Base-by-base conservation (phyloP, 176 grass and related monocot species). In the Otatea glauca region DNA sequence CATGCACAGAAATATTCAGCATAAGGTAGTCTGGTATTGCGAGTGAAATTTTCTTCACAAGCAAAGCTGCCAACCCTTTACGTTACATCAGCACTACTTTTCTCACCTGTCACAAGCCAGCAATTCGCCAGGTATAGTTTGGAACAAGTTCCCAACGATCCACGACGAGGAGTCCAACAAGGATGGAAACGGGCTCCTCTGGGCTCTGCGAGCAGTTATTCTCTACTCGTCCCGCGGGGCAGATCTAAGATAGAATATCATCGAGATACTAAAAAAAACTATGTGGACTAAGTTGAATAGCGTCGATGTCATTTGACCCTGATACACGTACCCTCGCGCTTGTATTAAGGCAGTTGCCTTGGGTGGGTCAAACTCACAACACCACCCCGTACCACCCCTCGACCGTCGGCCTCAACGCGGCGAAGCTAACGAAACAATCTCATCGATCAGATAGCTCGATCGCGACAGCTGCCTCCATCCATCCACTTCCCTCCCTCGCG, bases 341-440 rank as follows among this genome's bases (percentile, higher is more conserved):
- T 21, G 18, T 47, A 66, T 75, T 38, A 48, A 21, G 70, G 79
- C 51, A 7, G 85, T 75, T 81, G 76, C 77, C 16, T 56, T 5
- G 65, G 51, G 66, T 39, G 49, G 59, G 70, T 75, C 82, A 84
- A 75, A 47, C 88, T 56, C 67, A 65, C 83, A 11, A 81, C 74
- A 49, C 77, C 68, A 73, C 34, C 9, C n/a, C 41, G 65, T 42
- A 71, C 20, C 81, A 55, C 39, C 29, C 74, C 74, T 90, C 88
- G 61, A 50, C 83, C 88, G 64, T 79, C 84, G 79, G 29, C 51
- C 60, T 74, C 88, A 41, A 90, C 88, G 88, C 88, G 88, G 88
- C 84, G 78, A 90, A 90, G 88, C 79, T 86, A 90, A 58, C 66
- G 9, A 82, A 83, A 61, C 54, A 18, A 37, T 21, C 62, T 49